phyloP scores from a whole-genome alignment of 2,329 filamentous ascomycete genomes.

The Cordyceps cicadae region DNA sequence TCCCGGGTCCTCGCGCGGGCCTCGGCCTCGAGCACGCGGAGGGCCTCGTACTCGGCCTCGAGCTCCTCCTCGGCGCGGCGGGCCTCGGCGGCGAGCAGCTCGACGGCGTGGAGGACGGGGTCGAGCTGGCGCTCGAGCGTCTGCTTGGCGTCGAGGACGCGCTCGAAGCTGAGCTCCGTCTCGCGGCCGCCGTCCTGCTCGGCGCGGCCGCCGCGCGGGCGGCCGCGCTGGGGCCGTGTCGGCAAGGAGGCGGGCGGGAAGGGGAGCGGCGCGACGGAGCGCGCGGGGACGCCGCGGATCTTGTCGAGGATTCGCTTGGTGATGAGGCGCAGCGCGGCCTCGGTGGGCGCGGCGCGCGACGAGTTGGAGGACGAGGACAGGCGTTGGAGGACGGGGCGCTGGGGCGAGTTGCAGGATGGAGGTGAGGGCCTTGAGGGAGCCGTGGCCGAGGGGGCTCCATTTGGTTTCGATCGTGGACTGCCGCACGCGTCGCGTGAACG shows the following conservation, averaged over 20 bases:
- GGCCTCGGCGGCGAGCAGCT: constrained; percentile 51
- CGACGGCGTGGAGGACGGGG: constrained; percentile 53
- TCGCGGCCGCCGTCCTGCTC: constrained; percentile 38
- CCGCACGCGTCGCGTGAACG: constrained; percentile 47
- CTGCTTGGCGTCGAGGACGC: constrained; percentile 49
- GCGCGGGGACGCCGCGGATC: constrained; percentile 24
- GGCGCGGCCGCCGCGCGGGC: constrained; percentile 14
- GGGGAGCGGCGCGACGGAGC: constrained; percentile 39
- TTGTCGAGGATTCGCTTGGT: constrained; percentile 49
- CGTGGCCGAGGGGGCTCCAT: constrained; percentile 51
- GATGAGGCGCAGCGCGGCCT: constrained; percentile 47
- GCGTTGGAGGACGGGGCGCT: constrained; percentile 53
- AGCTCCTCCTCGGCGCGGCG: constrained; percentile 47
- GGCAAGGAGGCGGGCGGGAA: constrained; percentile 48
- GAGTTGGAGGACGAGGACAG: constrained; percentile 34
- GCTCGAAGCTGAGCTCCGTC: constrained; percentile 50
- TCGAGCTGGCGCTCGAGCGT: constrained; percentile 51
- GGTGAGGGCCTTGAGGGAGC: constrained; percentile 47
- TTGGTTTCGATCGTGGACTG: constrained; percentile 58
- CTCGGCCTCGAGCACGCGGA: constrained; percentile 46
- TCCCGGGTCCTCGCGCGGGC: constrained; percentile 45
- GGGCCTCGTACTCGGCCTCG: constrained; percentile 44
- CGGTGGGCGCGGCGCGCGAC: constrained; percentile 37
- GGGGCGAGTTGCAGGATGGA: constrained; percentile 48
- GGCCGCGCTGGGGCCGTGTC: constrained; percentile 14